Base-by-base conservation (phyloP, 2,329 filamentous ascomycete species). In the Tympanopsis confertula region DNA sequence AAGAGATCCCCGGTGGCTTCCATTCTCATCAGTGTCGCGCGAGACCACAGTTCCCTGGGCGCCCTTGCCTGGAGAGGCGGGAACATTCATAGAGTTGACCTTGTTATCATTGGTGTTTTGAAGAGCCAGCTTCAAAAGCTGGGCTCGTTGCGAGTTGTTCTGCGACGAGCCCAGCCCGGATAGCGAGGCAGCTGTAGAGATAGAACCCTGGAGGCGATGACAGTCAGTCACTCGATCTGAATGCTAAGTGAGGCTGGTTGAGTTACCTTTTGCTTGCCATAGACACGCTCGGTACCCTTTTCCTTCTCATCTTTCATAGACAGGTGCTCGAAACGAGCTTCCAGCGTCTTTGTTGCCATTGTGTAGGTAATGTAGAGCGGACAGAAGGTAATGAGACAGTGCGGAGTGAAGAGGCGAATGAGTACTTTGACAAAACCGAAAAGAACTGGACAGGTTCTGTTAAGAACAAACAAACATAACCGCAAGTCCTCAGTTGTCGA, bases 241-340 rank as follows among this genome's bases (percentile, higher is more conserved):
- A 20, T 38, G 38, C 18, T 35, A 41, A 20, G 44, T 56, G 39
- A 43, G 42, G 38, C 43, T 29, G 19, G 38, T 29, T 29, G 15
- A 33, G 10, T 28, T 33, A 33, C 30, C 30, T 33, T 33, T 7
- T 33, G 30, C 30, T 33, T 33, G n/a, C n/a, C n/a, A 35, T 26
- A 15, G 4, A 36, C 14, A 39, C 41, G 36, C 66, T 81, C 78
- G 68, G 82, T 82, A 33, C 67, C 56, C 55, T 80, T 81, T 41
- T 73, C 71, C 51, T 81, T 81, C 53, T 83, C 78, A 50, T 83
- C 78, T 47, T 74, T 75, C 42, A 84, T 73, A n/a, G 74, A 72
- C 48, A 82, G 66, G 54, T 73, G 71, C 65, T 82, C 78, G 46
- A 84, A 75, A 41, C 75, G 74, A 57, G 74, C 66, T 56, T 82